A percentile compares a stretch with the other conserved stretches of the same genome.
phyloP scores from a whole-genome alignment of 768 basidiomycete genomes.

The Lactarius sp. region DNA sequence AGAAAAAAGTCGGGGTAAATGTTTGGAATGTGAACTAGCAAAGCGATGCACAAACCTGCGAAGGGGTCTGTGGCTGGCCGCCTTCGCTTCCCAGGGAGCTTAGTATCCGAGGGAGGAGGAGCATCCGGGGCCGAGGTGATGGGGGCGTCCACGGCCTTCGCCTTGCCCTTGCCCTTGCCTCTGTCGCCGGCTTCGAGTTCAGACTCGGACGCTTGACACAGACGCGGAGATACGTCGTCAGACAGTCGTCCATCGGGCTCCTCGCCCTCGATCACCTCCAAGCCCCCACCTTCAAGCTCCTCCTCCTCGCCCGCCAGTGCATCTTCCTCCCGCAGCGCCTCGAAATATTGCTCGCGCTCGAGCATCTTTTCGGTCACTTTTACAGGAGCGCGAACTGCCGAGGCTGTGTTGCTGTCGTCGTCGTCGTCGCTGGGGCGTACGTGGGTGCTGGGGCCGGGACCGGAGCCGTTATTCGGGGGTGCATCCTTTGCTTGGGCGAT shows the following conservation, averaged over 20 bases:
- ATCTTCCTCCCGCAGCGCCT: conserved; percentile 42
- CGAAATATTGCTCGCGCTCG: conserved; percentile 61
- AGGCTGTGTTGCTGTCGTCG: conserved; percentile 8
- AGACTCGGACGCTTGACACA: conserved; percentile 2
- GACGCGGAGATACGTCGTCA: neutral
- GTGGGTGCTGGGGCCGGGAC: conserved; percentile 22
- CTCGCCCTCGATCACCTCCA: conserved; percentile 36
- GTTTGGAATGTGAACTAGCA: neutral
- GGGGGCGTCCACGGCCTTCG: conserved; percentile 18
- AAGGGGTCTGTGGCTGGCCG: conserved; percentile 60
- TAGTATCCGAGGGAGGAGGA: neutral
- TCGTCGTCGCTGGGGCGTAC: conserved; percentile 23
- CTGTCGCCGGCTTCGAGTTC: neutral
- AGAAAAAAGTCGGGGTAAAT: neutral
- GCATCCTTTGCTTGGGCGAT: conserved; percentile 53
- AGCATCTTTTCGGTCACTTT: conserved; percentile 70
- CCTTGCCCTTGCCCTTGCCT: conserved; percentile 25
- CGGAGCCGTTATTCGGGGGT: neutral
- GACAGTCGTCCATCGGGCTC: conserved; percentile 33
- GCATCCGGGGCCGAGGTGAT: neutral
- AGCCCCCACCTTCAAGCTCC: conserved; percentile 28
- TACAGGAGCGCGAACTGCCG: conserved; percentile 38
- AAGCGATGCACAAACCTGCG: conserved; percentile 43
- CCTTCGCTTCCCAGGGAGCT: conserved; percentile 39
- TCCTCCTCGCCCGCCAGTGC: conserved; percentile 36